A percentile compares a stretch with the other conserved stretches of the same genome.
Evolutionary conservation across 1,284 basidiomycete genomes (phyloP).

Genomic region (Pascua sp.): DNA sequence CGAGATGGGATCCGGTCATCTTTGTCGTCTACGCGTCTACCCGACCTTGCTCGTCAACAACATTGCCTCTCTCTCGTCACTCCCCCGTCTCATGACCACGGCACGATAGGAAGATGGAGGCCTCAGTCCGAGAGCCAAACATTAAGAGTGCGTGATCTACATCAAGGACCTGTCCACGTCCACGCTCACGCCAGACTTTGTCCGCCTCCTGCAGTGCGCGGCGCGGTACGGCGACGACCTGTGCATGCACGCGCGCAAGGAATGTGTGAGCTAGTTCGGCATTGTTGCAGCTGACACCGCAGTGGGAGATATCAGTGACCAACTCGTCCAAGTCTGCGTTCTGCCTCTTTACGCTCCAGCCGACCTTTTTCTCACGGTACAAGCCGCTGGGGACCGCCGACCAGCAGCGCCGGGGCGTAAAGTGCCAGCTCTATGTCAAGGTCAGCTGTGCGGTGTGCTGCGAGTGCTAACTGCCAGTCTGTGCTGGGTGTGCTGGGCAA

Average conservation of each 20-base stretch:
- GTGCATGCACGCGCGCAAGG: conserved; percentile 39
- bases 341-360: conserved; percentile 41
- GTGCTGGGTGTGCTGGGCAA: conserved; percentile 44
- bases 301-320: conserved; percentile 46
- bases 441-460: conserved; percentile 21
- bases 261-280: conserved; percentile 32
- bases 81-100: no score
- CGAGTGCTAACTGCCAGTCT: conserved; percentile 28
- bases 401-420: conserved; percentile 34
- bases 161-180: conserved; percentile 52
- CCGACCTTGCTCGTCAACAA: no score
- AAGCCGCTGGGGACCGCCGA: conserved; percentile 21
- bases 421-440: conserved; percentile 45
- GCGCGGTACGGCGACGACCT: conserved; percentile 48
- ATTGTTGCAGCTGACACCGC: background rate
- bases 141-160: conserved; percentile 25
- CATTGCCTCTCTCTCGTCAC: no score
- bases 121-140: conserved; percentile 32
- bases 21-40: no score
- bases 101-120: conserved; percentile 27
- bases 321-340: conserved; percentile 47
- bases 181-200: conserved; percentile 37
- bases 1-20: no score
- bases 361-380: conserved; percentile 42
- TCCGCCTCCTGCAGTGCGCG: conserved; percentile 44